Evolutionary conservation across 1,139 yeast genomes (phyloP), one percentile per base, ranked within the genome.

Genomic region (Saccharomyces hybrid): DNA sequence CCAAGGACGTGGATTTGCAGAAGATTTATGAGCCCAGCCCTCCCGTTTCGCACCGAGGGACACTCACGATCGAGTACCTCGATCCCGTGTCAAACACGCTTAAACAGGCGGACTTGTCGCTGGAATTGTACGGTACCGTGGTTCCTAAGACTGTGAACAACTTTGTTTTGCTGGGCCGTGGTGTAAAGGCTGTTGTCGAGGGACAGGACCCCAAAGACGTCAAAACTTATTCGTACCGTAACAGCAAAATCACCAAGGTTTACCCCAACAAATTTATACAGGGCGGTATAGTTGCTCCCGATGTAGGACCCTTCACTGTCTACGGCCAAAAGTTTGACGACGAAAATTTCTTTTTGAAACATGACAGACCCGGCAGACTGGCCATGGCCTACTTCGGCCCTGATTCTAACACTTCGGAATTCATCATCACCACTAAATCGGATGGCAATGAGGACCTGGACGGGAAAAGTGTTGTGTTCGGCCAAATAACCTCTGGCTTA

Each of bases 261-360:
- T 81, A 84, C 56, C 79, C 83, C 56, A 78, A 77, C 58, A 82
- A 82, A 71, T 80, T 84, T 82, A 79, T 86, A 63, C 89, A 84
- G 72, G 89, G 90, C 66, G 95, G 93, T 70, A 84, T 82, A 68
- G 86, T 88, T 77, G 84, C 93, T 73, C 86, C 86, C 72, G 91
- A 93, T 65, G 82, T 91, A 63, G 95, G 95, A 67, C 91, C 95
- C 68, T 81, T 83, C 72, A 82, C 89, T 44, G 82, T 83, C 67
- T 82, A 79, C 71, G 90, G 90, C 56, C 76, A 74, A 61, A 77
- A 78, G 64, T 81, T 83, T 63, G 77, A 77, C 29, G 93, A 85
- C 68, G 95, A 86, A 73, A 84, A 82, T 74, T 86, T 86, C 64
- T 57, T 71, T 58, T 65, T 82, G 64, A 80, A 74, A 63, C 91